Evolutionary conservation across 2,329 filamentous ascomycete species (phyloP), one percentile per base, ranked within the genome.

Genomic region (Botrytis pseudocinerea): DNA sequence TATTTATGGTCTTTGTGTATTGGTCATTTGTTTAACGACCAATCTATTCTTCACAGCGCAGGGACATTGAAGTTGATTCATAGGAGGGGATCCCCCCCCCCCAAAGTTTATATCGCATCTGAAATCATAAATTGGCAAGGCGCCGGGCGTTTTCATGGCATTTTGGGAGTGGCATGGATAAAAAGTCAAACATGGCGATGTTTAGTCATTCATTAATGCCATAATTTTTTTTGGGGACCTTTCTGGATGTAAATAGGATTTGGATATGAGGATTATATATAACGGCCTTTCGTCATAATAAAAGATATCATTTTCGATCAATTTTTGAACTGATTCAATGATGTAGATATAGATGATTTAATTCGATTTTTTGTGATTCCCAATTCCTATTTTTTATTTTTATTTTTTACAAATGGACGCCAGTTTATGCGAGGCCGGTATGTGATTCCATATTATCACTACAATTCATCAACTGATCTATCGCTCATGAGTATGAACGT

Each of bases 1-100:
- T 12, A 85, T 94, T 14, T 99, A 99, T 80, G 96, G 96, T 32
- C 77, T 93, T 14, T 83, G 92, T 66, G 94, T 99, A 70, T 98
- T 99, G 96, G 84, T 93, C 42, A 91, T 95, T 65, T 98, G 95
- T 81, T 83, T 99, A 78, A 84, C 89, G 61, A 94, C 94, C 80
- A 98, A 98, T 81, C 22, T 92, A 22, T 66, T 97, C 78, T 94
- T 96, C 78, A 86, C 89, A 12, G 77, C 86, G 65, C 62, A 86
- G 72, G 86, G 87, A 73, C 89, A 92, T 83, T 93, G 48, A 82
- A 80, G 22, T 54, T 63, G 35, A 57, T 32, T 7, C 18, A 25
- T 42, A 10, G 16, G 44, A 38, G 18, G 25, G 12, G 14, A 32
- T 57, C 22, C 25, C 25, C 35, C 57, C 57, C 35, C 6, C 32